Evolutionary conservation across 768 basidiomycete species (phyloP).

Genomic region (Hirschioporus abietinus): DNA sequence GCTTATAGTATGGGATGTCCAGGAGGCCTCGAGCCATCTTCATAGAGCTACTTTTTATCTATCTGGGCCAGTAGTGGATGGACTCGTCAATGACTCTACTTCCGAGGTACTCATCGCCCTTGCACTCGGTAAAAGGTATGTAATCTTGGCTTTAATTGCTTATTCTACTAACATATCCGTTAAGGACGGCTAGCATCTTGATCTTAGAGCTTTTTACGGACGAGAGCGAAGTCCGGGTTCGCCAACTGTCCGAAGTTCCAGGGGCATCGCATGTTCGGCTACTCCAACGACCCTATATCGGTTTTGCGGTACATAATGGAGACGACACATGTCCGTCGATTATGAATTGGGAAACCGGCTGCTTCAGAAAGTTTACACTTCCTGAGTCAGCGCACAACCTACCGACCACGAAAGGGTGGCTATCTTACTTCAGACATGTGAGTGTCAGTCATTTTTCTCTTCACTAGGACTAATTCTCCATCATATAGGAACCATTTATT

Average conservation of each 20-base stretch:
- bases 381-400: not conserved
- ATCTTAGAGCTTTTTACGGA: not conserved
- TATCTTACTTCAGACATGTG: not conserved
- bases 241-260: not conserved
- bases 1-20: not conserved
- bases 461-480: not conserved
- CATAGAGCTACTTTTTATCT: not conserved
- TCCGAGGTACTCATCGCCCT: not conserved
- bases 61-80: not conserved
- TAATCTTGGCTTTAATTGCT: not conserved
- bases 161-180: not conserved
- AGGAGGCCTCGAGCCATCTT: not conserved
- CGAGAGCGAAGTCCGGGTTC: not conserved
- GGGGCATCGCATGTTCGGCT: not conserved
- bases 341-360: not conserved
- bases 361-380: not conserved
- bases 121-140: not conserved
- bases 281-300: not conserved
- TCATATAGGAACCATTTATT: not conserved
- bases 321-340: not conserved
- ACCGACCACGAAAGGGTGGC: not conserved
- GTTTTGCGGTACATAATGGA: not conserved
- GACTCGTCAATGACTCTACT: not conserved
- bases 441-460: not conserved
- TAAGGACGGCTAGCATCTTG: not conserved